phyloP scores from a whole-genome alignment of 2,329 filamentous ascomycete species.

The Curvularia verruculosa region DNA sequence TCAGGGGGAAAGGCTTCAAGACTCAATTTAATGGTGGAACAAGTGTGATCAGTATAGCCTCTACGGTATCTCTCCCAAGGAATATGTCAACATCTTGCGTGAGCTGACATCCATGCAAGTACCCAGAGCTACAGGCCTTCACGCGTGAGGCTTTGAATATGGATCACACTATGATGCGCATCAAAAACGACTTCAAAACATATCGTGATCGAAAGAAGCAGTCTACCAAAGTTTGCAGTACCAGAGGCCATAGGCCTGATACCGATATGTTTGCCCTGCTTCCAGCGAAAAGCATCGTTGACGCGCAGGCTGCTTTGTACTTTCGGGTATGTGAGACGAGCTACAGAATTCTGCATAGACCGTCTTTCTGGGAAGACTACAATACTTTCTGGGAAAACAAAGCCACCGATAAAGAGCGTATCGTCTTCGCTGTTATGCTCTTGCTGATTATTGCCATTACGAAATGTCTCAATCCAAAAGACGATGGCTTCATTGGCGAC shows the following conservation, averaged over 20 bases:
- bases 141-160: conserved; percentile 39
- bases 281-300: conserved; percentile 47
- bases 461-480: conserved; percentile 43
- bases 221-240: conserved; percentile 27
- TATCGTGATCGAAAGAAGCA: conserved; percentile 41
- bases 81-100: not conserved
- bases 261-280: conserved; percentile 47
- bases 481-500: conserved; percentile 51
- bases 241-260: conserved; percentile 27
- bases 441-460: conserved; percentile 50
- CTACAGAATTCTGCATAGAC: conserved; percentile 60
- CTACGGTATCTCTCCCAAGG: conserved; percentile 34
- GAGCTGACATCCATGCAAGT: conserved; percentile 31
- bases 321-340: conserved; percentile 58
- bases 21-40: conserved; percentile 54
- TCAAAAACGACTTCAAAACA: conserved; percentile 43
- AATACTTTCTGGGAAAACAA: conserved; percentile 52
- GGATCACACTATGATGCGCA: conserved; percentile 37
- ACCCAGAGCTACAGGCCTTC: conserved; percentile 46
- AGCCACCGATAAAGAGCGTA: conserved; percentile 29
- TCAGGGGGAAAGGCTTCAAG: conserved; percentile 54
- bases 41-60: conserved; percentile 46
- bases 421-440: conserved; percentile 50
- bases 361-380: conserved; percentile 61
- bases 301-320: conserved; percentile 55